Percentiles rank a stretch among this genome's conserved stretches.
These are phyloP conservation scores for Aspergillus sojae DNA, from an alignment of 2,329 filamentous ascomycete genomes.

Conservation along the genomic window DNA sequence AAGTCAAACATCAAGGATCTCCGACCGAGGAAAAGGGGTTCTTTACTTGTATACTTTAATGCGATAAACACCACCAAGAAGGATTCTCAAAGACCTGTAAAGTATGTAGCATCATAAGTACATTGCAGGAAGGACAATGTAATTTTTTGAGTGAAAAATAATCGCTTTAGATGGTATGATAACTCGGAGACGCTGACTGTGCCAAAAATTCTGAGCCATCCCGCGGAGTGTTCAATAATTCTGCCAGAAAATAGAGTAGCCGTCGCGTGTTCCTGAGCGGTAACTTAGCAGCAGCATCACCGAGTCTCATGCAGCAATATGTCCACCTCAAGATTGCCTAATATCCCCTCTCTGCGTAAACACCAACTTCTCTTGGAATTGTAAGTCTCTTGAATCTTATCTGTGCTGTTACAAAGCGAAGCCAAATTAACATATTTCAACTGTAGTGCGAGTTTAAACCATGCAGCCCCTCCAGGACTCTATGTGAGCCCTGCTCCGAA, in stretches of 20 bases:
- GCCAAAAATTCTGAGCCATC: not conserved
- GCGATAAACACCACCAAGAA: not conserved
- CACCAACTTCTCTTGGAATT: constrained; percentile 82
- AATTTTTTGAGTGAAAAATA: not conserved
- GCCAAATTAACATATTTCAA: not conserved
- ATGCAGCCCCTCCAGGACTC: constrained; percentile 80
- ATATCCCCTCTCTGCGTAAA: constrained; percentile 61
- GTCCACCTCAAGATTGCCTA: constrained; percentile 37
- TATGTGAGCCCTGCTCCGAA: constrained; percentile 83
- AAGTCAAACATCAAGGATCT: not conserved
- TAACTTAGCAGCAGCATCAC: not conserved
- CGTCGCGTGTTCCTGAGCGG: not conserved
- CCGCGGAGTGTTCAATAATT: not conserved
- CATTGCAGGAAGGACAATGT: not conserved
- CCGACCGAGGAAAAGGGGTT: not conserved
- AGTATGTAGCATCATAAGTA: not conserved
- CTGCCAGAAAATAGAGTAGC: not conserved
- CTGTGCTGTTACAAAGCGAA: not conserved
- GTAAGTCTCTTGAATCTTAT: constrained; percentile 54
- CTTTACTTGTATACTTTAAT: not conserved
- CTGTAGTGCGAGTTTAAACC: constrained; percentile 73
- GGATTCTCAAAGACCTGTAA: not conserved
- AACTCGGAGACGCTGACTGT: not conserved
- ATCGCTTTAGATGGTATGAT: not conserved
- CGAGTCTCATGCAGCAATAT: constrained; percentile 12